These are phyloP conservation scores for Xylariaceae sp. DNA, from an alignment of 2,329 filamentous ascomycete species.

Conservation along the genomic window DNA sequence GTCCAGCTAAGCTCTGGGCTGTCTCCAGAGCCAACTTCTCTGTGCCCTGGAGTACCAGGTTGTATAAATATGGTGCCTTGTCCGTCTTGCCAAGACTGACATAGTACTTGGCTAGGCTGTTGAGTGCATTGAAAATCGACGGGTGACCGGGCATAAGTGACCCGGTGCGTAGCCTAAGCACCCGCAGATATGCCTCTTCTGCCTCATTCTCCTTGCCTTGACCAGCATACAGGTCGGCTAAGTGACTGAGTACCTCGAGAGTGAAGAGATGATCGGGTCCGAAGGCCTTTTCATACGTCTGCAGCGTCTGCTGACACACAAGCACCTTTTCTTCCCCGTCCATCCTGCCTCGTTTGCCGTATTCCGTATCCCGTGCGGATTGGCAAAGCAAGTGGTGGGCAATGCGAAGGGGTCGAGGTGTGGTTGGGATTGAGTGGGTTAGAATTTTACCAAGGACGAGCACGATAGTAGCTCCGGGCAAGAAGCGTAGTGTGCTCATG, in stretches of 20 bases:
- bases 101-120: not conserved
- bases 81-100: conserved; percentile 17
- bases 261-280: not conserved
- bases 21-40: not conserved
- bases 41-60: conserved; percentile 22
- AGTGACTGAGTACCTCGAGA: not conserved
- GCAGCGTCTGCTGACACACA: conserved; percentile 30
- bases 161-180: no score
- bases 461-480: not conserved
- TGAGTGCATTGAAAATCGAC: not conserved
- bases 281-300: conserved; percentile 14
- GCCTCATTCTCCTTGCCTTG: conserved; percentile 24
- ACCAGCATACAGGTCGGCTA: not conserved
- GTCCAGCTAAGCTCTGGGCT: not conserved
- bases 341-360: not conserved
- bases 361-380: not conserved
- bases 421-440: not conserved
- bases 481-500: not conserved
- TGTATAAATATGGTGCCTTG: conserved; percentile 29
- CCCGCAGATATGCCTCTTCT: conserved; percentile 12
- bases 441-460: not conserved
- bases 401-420: not conserved
- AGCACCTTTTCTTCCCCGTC: conserved; percentile 2
- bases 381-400: not conserved
- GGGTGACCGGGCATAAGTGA: not conserved